Conservation (phyloP, 345 rosid species). For the Populus davidiana region DNA sequence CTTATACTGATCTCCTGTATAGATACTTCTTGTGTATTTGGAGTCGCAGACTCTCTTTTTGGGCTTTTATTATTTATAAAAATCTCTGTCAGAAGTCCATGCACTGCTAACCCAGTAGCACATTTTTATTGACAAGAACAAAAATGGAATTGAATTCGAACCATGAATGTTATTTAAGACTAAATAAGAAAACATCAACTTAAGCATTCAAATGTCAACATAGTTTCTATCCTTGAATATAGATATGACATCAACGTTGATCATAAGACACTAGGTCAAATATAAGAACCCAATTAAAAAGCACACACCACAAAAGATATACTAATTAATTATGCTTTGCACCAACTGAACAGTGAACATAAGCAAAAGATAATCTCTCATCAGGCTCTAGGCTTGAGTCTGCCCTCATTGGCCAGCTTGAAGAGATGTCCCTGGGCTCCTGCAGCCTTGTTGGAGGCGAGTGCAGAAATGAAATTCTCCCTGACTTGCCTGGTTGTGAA, state of each 20-base stretch:
- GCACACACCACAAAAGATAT: neutral
- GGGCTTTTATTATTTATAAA: neutral
- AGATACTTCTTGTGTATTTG: neutral
- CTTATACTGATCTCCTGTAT: neutral
- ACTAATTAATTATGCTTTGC: neutral
- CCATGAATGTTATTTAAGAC: neutral
- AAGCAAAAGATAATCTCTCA: neutral
- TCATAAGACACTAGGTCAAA: neutral
- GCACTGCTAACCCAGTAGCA: neutral
- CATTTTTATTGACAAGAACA: neutral
- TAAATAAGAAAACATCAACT: neutral
- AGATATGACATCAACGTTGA: neutral
- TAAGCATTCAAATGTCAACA: neutral
- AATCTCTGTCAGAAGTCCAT: no score
- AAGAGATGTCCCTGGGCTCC: constrained; percentile 73
- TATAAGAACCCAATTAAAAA: neutral
- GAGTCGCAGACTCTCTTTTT: neutral
- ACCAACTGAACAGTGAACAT: neutral
- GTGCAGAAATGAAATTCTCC: constrained; percentile 53
- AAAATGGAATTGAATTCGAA: neutral
- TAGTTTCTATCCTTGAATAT: neutral
- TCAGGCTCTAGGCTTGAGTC: constrained; percentile 52
- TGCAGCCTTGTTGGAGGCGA: constrained; percentile 67
- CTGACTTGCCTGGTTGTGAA: constrained; percentile 73
- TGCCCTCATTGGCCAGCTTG: constrained; percentile 90